Conservation (phyloP, 257 asterid genomes). For the Capsicum rhomboideum region DNA sequence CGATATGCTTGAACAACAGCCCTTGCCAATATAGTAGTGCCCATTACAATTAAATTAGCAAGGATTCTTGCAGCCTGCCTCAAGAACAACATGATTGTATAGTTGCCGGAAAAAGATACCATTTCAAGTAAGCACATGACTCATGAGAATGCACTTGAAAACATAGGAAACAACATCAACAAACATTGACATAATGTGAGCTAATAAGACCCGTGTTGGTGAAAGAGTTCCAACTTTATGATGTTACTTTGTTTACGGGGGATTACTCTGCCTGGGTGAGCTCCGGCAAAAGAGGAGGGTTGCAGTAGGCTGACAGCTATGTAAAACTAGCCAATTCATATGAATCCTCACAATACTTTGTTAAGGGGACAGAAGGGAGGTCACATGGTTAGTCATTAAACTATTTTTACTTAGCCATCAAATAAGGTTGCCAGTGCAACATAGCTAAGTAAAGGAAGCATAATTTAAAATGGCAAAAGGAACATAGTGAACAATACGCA, state of each 20-base stretch:
- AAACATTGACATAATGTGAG: neutral
- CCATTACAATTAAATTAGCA: constrained; percentile 55
- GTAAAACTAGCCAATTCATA: neutral
- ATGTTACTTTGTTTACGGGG: neutral
- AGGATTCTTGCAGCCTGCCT: constrained; percentile 55
- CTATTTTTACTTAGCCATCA: neutral
- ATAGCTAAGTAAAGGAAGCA: neutral
- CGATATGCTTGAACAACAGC: constrained; percentile 68
- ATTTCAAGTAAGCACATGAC: neutral
- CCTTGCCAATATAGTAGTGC: constrained; percentile 52
- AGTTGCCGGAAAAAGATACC: neutral
- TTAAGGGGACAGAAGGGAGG: neutral
- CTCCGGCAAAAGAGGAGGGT: neutral
- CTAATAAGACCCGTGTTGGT: neutral
- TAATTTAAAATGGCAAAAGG: neutral
- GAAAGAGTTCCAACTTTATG: neutral
- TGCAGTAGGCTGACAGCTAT: neutral
- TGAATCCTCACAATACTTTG: neutral
- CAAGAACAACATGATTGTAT: neutral
- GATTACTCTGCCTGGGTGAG: neutral
- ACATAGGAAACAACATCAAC: neutral
- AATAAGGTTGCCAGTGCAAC: neutral
- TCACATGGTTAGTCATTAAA: neutral
- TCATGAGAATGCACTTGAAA: neutral
- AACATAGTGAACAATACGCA: neutral